These are phyloP conservation scores for Lojkania enalia DNA, from an alignment of 2,329 filamentous ascomycete genomes.

Conservation along the genomic window DNA sequence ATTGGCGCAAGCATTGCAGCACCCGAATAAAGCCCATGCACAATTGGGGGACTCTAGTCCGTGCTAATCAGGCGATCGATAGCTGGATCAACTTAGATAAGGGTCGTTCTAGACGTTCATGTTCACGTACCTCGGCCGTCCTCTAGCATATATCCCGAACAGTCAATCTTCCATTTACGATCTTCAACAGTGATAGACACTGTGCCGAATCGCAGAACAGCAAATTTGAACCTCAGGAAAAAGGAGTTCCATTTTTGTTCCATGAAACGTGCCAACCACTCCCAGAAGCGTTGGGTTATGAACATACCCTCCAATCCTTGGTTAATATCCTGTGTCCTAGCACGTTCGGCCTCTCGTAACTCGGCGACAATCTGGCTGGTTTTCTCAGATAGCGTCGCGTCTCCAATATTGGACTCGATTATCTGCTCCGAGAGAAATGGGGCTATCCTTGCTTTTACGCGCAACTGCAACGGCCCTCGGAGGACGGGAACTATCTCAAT, in stretches of 20 bases:
- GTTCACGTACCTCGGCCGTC: slow-evolving; percentile 38
- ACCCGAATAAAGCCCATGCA: too few species aligned
- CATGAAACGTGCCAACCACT: slow-evolving; percentile 34
- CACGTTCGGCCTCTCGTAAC: slow-evolving; percentile 34
- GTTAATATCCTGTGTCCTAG: slow-evolving; percentile 28
- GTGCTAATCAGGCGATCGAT: slow-evolving; percentile 37
- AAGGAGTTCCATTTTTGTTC: slow-evolving; percentile 43
- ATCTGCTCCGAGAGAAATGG: slow-evolving; percentile 33
- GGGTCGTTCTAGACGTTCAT: background rate
- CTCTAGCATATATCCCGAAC: slow-evolving; percentile 36
- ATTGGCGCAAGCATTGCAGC: too few species aligned
- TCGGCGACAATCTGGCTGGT: slow-evolving; percentile 35
- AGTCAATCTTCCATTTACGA: slow-evolving; percentile 44
- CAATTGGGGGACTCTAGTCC: too few species aligned
- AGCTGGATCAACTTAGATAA: slow-evolving; percentile 24
- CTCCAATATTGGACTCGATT: slow-evolving; percentile 32
- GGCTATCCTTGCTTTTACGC: slow-evolving; percentile 28
- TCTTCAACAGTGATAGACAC: slow-evolving; percentile 34
- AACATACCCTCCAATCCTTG: slow-evolving; percentile 31
- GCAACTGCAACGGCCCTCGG: slow-evolving; percentile 35
- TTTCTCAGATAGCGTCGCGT: slow-evolving; percentile 37
- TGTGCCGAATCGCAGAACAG: slow-evolving; percentile 38
- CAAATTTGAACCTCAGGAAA: slow-evolving; percentile 41
- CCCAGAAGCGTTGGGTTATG: slow-evolving; percentile 28
- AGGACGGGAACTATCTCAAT: slow-evolving; percentile 37